Percentiles rank a stretch among this genome's conserved stretches.
These are phyloP conservation scores for Porogramme epimiltina DNA, from an alignment of 1,284 basidiomycete genomes.

Conservation along the genomic window DNA sequence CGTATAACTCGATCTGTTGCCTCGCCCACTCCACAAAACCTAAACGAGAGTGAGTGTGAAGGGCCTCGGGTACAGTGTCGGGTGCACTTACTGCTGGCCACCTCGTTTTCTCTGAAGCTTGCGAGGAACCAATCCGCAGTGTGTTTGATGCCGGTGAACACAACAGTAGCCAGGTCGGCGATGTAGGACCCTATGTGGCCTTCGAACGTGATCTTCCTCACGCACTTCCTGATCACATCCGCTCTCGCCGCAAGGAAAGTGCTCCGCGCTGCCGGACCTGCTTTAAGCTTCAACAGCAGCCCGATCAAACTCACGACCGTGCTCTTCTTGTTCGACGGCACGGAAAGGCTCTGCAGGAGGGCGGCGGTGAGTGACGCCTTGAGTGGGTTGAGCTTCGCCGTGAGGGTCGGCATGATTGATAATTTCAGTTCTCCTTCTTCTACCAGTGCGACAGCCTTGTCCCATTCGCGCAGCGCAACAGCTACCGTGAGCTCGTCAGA, in stretches of 20 bases:
- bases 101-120: constrained; percentile 93
- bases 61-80: too few species aligned
- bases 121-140: constrained; percentile 98
- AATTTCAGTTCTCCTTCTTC: constrained; percentile 79
- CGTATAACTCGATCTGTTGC: constrained; percentile 82
- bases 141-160: constrained; percentile 90
- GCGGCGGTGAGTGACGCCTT: constrained; percentile 72
- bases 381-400: constrained; percentile 67
- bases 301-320: constrained; percentile 72
- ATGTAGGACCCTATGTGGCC: constrained; percentile 86
- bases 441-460: constrained; percentile 80
- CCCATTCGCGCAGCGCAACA: constrained; percentile 90
- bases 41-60: constrained; percentile 31
- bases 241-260: constrained; percentile 84
- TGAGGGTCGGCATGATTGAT: constrained; percentile 52
- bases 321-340: constrained; percentile 79
- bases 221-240: constrained; percentile 74
- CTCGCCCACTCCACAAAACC: constrained; percentile 96
- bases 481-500: constrained; percentile 91
- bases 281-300: constrained; percentile 75
- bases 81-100: constrained; percentile 77
- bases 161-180: constrained; percentile 79
- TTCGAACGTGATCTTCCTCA: constrained; percentile 88
- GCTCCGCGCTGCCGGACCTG: constrained; percentile 78
- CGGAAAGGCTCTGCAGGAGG: constrained; percentile 75